phyloP scores from a whole-genome alignment of 371 early-diverging fungal species.

The Umbelopsis sp. region DNA sequence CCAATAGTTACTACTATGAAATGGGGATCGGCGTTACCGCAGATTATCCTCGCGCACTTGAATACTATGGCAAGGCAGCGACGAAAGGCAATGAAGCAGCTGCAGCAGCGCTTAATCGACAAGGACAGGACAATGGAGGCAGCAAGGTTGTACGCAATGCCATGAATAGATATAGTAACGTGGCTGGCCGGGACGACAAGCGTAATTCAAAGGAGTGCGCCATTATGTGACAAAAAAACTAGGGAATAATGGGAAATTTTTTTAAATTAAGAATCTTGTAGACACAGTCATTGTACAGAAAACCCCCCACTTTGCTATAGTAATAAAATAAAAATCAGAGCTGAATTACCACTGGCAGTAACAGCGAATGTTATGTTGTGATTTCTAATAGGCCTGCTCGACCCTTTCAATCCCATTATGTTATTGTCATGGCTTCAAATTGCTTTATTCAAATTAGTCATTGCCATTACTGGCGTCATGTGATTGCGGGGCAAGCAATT shows the following conservation, averaged over 20 bases:
- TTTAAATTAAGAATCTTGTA: too few species aligned
- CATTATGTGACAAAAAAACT: neutral
- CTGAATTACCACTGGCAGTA: too few species aligned
- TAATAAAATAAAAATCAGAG: too few species aligned
- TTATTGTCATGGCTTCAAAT: too few species aligned
- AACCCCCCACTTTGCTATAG: too few species aligned
- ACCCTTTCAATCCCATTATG: neutral
- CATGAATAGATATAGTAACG: neutral
- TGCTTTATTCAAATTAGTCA: neutral
- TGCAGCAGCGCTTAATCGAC: constrained; percentile 36
- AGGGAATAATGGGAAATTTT: neutral
- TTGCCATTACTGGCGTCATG: neutral
- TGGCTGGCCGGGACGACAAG: neutral
- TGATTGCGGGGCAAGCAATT: constrained; percentile 7
- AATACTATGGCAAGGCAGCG: constrained; percentile 39
- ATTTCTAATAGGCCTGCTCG: neutral
- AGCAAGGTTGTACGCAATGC: neutral
- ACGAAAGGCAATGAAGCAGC: constrained; percentile 40
- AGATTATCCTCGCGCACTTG: constrained; percentile 34
- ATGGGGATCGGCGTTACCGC: constrained; percentile 36
- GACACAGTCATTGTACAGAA: neutral
- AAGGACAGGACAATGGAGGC: neutral
- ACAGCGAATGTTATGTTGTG: neutral
- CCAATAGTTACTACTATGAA: constrained; percentile 45
- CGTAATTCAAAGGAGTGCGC: neutral